Evolutionary conservation across 306 rosid genomes (phyloP), one percentile per base, ranked within the genome.

Genomic region (Begonia loranthoides): DNA sequence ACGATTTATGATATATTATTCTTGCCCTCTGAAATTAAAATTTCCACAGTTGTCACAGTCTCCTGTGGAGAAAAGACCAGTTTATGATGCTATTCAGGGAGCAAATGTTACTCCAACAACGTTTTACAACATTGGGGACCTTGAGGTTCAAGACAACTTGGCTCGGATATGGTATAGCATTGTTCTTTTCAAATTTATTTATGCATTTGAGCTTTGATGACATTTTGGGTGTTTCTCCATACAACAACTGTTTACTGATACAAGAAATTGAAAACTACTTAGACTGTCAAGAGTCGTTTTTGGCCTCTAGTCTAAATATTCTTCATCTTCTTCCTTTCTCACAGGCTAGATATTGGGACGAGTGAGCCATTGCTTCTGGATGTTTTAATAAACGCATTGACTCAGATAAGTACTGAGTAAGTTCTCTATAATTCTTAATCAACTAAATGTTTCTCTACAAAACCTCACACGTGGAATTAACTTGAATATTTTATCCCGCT

Each of bases 351-450:
- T 70, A 76, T 90, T 41, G 97, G 95, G 59, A 78, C 92, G 17
- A 67, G 63, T 33, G 97, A 90, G 53, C 83, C 94, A 0, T 50
- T 90, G 77, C 66, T 85, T 64, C 78, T 85, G 63, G 95, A 85
- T 66, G 73, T 82, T 70, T 55, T 90, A 66, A 80, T 90, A 71
- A 90, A 90, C 58, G 95, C 97, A 15, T 60, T 82, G 65, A 82
- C 85, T 52, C 95, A 90, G 72, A 78, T 85, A 64, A 90, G 97
- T 67, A 75, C 94, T 0, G 97, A 90, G 97, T 90, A 85, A 41
- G 95, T 34, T 63, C 45, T 62, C 28, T 41, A 45, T 14, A 59
- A 56, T 45, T 59, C 50, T 19, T 19, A 15, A 24, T 61, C 21
- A 50, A 16, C n/a, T n/a, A n/a, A n/a, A n/a, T n/a, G n/a, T n/a